These are phyloP conservation scores for Graphilbum sp. DNA, from an alignment of 2,329 filamentous ascomycete species.

Conservation along the genomic window DNA sequence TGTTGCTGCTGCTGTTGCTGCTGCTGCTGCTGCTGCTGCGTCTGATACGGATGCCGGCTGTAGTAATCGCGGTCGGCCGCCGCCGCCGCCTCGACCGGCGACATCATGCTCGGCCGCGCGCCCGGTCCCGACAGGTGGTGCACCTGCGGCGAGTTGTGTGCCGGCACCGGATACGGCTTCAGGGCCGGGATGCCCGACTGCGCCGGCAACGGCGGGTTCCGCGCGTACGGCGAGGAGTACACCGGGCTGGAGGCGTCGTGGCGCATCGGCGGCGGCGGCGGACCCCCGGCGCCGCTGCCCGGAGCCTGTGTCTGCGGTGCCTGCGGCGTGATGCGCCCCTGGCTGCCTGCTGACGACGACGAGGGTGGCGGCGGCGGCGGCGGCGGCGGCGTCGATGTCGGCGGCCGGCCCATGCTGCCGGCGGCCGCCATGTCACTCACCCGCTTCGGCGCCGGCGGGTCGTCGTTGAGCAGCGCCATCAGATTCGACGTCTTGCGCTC, in stretches of 20 bases:
- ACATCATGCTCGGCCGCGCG: conserved; percentile 22
- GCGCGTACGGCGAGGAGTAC: conserved; percentile 30
- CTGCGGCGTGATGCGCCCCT: no score
- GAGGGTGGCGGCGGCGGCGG: conserved; percentile 15
- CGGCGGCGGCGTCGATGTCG: conserved; percentile 4
- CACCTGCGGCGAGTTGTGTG: conserved; percentile 31
- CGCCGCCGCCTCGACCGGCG: conserved; percentile 21
- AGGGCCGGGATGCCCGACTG: conserved; percentile 35
- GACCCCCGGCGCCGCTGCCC: no score
- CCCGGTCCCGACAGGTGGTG: conserved; percentile 22
- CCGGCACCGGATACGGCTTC: conserved; percentile 29
- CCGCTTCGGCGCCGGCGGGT: conserved; percentile 35
- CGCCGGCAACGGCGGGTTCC: conserved; percentile 16
- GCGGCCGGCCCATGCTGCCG: conserved; percentile 1
- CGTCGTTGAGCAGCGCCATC: conserved; percentile 47
- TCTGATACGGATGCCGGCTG: conserved; percentile 18
- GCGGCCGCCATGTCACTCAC: conserved; percentile 27
- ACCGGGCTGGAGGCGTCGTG: conserved; percentile 24
- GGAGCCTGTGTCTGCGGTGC: conserved; percentile 29
- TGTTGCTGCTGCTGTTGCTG: conserved; percentile 14
- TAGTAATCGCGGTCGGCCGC: conserved; percentile 31
- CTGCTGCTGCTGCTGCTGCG: conserved; percentile 12
- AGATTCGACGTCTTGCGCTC: conserved; percentile 47
- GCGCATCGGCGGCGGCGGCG: conserved; percentile 24
- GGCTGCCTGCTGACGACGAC: no score